A percentile compares a stretch with the other conserved stretches of the same genome.
Evolutionary conservation across 2,329 filamentous ascomycete genomes (phyloP).

Genomic region (Colletotrichum horii): DNA sequence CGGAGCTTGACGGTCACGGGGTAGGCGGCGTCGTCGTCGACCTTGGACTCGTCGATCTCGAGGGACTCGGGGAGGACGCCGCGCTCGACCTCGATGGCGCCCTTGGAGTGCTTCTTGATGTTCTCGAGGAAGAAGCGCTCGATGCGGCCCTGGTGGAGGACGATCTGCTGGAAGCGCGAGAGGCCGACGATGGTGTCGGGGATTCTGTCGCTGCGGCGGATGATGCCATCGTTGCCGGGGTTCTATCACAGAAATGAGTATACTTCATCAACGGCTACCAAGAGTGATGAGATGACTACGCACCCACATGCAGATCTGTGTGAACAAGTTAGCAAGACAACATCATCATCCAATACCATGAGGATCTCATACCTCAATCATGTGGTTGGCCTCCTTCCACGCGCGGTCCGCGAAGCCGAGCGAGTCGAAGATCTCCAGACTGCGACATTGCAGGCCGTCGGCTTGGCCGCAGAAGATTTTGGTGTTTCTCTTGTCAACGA

Average conservation of each 20-base stretch:
- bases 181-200: constrained; percentile 67
- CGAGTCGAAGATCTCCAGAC: constrained; percentile 75
- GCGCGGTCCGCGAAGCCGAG: constrained; percentile 70
- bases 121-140: constrained; percentile 71
- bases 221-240: constrained; percentile 60
- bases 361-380: constrained; percentile 61
- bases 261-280: not conserved
- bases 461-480: constrained; percentile 48
- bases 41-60: constrained; percentile 54
- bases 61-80: constrained; percentile 63
- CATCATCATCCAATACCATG: not conserved
- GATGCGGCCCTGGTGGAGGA: constrained; percentile 74
- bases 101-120: constrained; percentile 57
- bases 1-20: constrained; percentile 65
- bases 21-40: constrained; percentile 57
- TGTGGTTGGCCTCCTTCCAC: constrained; percentile 71
- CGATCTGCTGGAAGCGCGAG: constrained; percentile 68
- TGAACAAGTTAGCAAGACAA: constrained; percentile 6
- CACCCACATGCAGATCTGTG: constrained; percentile 20
- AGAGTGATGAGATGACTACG: not conserved
- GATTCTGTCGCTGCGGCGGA: constrained; percentile 64
- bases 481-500: constrained; percentile 48
- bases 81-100: constrained; percentile 59
- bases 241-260: constrained; percentile 51
- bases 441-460: constrained; percentile 63